phyloP scores from a whole-genome alignment of 805 yeast genomes.

The Novakomyces olei region DNA sequence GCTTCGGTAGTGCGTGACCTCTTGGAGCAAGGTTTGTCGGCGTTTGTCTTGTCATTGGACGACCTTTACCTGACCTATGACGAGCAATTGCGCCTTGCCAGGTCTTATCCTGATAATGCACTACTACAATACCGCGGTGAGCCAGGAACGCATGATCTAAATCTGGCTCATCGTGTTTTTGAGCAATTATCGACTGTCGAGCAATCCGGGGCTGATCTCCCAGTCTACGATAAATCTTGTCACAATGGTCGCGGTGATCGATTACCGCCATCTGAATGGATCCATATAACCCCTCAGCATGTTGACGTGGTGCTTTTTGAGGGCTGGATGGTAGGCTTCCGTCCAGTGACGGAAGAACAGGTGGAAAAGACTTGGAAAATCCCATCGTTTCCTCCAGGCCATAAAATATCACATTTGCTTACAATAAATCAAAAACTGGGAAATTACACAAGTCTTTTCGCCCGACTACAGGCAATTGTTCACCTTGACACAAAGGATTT shows the following conservation, averaged over 20 bases:
- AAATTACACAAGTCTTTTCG: conserved; percentile 34
- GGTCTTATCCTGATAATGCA: conserved; percentile 23
- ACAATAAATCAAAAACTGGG: conserved; percentile 32
- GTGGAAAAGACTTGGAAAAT: conserved; percentile 6
- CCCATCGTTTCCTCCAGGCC: no score
- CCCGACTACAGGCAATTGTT: conserved; percentile 34
- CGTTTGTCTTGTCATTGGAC: conserved; percentile 43
- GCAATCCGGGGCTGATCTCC: conserved; percentile 22
- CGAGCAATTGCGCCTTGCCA: conserved; percentile 31
- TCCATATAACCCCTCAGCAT: conserved; percentile 15
- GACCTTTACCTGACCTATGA: conserved; percentile 56
- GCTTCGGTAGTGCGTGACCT: conserved; percentile 4
- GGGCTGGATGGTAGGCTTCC: conserved; percentile 86
- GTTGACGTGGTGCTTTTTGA: conserved; percentile 57
- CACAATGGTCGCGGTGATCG: conserved; percentile 67
- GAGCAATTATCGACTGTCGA: conserved; percentile 14
- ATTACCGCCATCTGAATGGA: conserved; percentile 21
- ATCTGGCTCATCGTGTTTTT: conserved; percentile 15
- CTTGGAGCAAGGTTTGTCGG: conserved; percentile 8
- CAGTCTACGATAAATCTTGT: conserved; percentile 58
- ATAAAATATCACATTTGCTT: conserved; percentile 14
- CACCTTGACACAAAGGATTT: conserved; percentile 39
- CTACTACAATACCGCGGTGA: conserved; percentile 62
- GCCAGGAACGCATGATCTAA: conserved; percentile 82
- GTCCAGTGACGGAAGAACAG: conserved; percentile 17